Conservation (phyloP, 2,329 filamentous ascomycete genomes). For the Berkeleyomyces basicola region DNA sequence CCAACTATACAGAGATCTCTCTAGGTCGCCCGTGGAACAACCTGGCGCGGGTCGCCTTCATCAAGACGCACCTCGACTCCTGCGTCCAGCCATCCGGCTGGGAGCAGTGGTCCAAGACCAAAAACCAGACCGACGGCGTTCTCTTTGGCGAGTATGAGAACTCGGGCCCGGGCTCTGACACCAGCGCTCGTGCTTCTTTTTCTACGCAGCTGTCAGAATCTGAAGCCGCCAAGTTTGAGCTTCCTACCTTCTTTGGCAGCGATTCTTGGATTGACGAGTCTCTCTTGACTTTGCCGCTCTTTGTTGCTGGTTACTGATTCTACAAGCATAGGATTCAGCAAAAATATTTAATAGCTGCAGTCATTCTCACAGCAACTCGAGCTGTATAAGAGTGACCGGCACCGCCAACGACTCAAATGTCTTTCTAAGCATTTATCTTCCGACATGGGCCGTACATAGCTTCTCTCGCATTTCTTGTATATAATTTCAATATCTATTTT, state of each 20-base stretch:
- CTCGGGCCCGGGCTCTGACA: slow-evolving; percentile 34
- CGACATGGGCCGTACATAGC: no score
- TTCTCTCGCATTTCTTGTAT: no score
- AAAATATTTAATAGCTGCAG: no score
- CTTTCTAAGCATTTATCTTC: no score
- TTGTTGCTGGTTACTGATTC: slow-evolving; percentile 3
- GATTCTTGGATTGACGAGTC: background rate
- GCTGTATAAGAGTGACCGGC: no score
- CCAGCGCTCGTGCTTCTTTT: slow-evolving; percentile 32
- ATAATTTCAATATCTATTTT: no score
- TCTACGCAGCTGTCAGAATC: slow-evolving; percentile 20
- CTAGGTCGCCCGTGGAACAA: slow-evolving; percentile 32
- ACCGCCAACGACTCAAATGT: no score
- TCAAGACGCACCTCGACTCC: slow-evolving; percentile 30
- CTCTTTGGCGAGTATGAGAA: slow-evolving; percentile 43
- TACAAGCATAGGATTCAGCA: no score
- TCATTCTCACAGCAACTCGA: no score
- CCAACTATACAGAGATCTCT: slow-evolving; percentile 21
- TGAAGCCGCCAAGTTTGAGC: background rate
- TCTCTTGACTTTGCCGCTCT: slow-evolving; percentile 1
- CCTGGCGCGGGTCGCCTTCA: slow-evolving; percentile 32
- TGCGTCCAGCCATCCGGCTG: slow-evolving; percentile 46
- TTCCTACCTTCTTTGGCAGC: background rate
- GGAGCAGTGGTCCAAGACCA: slow-evolving; percentile 34
- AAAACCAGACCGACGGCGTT: slow-evolving; percentile 34